These are phyloP conservation scores for Fusarium longipes DNA, from an alignment of 2,329 filamentous ascomycete species.

Conservation along the genomic window DNA sequence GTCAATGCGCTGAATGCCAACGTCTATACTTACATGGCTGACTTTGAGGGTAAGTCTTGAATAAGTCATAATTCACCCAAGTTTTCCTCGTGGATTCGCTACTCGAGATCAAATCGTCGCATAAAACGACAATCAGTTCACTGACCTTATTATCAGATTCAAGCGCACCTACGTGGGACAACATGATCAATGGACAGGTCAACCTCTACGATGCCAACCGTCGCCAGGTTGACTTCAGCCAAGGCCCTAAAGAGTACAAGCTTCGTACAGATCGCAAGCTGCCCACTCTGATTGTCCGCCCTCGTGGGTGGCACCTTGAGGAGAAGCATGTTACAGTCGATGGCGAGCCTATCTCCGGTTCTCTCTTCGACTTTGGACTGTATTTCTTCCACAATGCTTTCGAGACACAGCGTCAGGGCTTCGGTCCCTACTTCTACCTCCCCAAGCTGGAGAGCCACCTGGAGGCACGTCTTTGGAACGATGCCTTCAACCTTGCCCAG, in stretches of 20 bases:
- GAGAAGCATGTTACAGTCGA: constrained; percentile 98
- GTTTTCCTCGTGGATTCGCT: background rate
- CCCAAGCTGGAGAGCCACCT: constrained; percentile 99
- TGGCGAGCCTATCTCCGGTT: constrained; percentile 91
- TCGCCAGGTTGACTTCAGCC: constrained; percentile 94
- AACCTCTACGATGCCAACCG: constrained; percentile 98
- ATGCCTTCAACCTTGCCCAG: constrained; percentile 94
- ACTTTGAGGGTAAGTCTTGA: constrained; percentile 84
- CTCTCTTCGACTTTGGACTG: constrained; percentile 95
- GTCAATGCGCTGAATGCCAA: constrained; percentile 96
- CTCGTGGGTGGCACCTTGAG: constrained; percentile 96
- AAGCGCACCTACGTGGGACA: constrained; percentile 96
- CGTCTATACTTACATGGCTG: constrained; percentile 99
- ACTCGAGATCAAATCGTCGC: background rate
- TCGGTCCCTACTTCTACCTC: constrained; percentile 96
- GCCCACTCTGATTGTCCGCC: constrained; percentile 92
- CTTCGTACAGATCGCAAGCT: constrained; percentile 87
- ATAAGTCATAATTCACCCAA: background rate
- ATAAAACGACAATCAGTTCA: background rate
- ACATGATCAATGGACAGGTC: constrained; percentile 98
- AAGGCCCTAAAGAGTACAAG: constrained; percentile 96
- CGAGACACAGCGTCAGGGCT: constrained; percentile 84
- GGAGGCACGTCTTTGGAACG: constrained; percentile 97
- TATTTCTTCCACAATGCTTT: constrained; percentile 99
- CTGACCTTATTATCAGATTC: constrained; percentile 71